Evolutionary conservation across 2,329 filamentous ascomycete species (phyloP).

Genomic region (Parascedosporium putredinis): DNA sequence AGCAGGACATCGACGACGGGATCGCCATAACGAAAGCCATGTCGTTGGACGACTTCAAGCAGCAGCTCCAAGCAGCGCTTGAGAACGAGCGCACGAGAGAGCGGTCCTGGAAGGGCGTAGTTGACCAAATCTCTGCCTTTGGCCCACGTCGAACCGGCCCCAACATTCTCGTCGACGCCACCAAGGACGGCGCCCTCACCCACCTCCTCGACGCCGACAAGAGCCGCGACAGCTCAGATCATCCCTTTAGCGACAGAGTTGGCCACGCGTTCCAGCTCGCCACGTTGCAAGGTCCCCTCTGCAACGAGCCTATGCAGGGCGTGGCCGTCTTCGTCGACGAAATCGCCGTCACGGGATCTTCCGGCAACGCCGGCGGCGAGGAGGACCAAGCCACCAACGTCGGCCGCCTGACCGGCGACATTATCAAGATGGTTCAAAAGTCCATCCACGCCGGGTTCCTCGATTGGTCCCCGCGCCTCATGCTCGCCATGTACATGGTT

Average conservation of each 20-base stretch:
- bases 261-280: conserved; percentile 89
- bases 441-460: conserved; percentile 79
- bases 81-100: conserved; percentile 65
- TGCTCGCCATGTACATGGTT: conserved; percentile 95
- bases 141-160: conserved; percentile 77
- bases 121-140: conserved; percentile 81
- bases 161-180: conserved; percentile 79
- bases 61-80: conserved; percentile 58
- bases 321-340: conserved; percentile 85
- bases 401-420: conserved; percentile 79
- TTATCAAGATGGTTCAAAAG: conserved; percentile 80
- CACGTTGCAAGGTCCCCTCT: conserved; percentile 79
- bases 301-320: conserved; percentile 86
- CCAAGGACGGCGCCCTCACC: conserved; percentile 58
- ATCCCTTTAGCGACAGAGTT: conserved; percentile 65
- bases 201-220: conserved; percentile 48
- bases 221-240: conserved; percentile 17
- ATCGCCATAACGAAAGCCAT: conserved; percentile 51
- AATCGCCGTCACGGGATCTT: conserved; percentile 47
- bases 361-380: conserved; percentile 28
- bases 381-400: conserved; percentile 43
- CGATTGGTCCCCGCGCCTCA: conserved; percentile 90
- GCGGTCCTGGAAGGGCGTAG: conserved; percentile 57
- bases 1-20: conserved; percentile 39
- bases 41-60: conserved; percentile 65